These are phyloP conservation scores for Pelomyxa schiedti DNA, from an alignment of 78 protist genomes.

Conservation along the genomic window DNA sequence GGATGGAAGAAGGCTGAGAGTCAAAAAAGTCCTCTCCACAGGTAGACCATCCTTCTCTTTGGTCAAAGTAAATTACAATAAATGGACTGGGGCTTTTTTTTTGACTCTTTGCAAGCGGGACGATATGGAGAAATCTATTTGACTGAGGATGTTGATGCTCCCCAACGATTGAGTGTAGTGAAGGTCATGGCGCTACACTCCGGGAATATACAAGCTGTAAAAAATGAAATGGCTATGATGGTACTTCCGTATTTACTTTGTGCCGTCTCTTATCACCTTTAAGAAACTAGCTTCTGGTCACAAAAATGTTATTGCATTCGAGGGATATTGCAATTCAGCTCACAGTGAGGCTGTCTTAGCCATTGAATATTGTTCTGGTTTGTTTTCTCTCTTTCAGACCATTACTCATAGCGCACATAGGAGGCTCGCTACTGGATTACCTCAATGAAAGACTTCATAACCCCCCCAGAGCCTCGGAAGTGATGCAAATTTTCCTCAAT, in stretches of 20 bases:
- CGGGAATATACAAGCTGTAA: background rate
- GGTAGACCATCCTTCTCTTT: no score
- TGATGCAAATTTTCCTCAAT: slow-evolving; percentile 23
- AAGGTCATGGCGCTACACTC: background rate
- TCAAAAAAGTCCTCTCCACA: no score
- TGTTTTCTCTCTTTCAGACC: background rate
- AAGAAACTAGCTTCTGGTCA: no score
- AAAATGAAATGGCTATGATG: background rate
- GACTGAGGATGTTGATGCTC: background rate
- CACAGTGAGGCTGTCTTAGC: slow-evolving; percentile 35
- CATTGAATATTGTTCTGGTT: slow-evolving; percentile 44
- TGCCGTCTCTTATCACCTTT: background rate
- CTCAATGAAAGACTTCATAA: slow-evolving; percentile 24
- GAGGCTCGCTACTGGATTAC: slow-evolving; percentile 42
- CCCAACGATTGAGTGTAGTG: background rate
- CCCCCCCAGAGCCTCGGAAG: slow-evolving; percentile 31
- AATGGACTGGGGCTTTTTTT: no score
- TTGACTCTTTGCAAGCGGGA: no score
- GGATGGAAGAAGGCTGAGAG: no score
- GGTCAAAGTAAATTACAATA: no score
- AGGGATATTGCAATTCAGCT: background rate
- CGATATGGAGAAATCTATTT: background rate
- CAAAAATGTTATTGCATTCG: no score
- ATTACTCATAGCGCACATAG: no score
- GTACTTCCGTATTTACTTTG: background rate